Base-by-base conservation (phyloP, 352 stramenopile species). In the Phytophthora idaei region DNA sequence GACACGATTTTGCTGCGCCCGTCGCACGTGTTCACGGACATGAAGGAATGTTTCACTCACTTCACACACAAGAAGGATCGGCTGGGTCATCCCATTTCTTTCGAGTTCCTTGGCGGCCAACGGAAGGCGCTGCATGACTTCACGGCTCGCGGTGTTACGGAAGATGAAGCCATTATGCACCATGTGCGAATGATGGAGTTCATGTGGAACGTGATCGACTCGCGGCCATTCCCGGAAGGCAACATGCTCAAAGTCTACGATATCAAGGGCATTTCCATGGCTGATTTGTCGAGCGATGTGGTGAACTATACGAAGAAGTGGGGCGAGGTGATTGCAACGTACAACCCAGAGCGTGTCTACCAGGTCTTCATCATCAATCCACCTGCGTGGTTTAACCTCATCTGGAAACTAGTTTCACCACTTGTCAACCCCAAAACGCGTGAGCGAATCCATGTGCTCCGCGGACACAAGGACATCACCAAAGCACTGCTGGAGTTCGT, bases 281-380 rank as follows among this genome's bases (percentile, higher is more conserved):
- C 69, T n/a, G 83, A 90, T 69, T 61, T 93, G 57, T 77, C 74
- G 34, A 82, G 80, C 27, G 82, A 91, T 41, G 81, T 90, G 17
- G 84, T 91, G 27, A 78, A 77, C 28, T 93, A 89, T 67, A 89
- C 77, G 15, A 93, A 93, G 58, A 80, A 83, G 32, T 74, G 84
- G 49, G 83, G 81, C 15, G 70, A 84, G 45, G 78, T 80, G 42
- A 67, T 84, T n/a, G 84, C 77, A 42, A 74, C 81, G 45, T 90
- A 93, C 77, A 90, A 93, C 62, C 83, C 85, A 3, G 85, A 93
- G 64, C 81, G 85, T 15, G 77, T 90, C 4, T 89, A 81, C 57
- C 81, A 92, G 31, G 65, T 91, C 8, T 89, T 93, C 52, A 85
- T 93, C 66, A 53, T 93, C 46, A 91, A 93, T 59, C 81, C 81